These are phyloP conservation scores for Metarhizium sp. DNA, from an alignment of 2,329 filamentous ascomycete genomes.

Conservation along the genomic window DNA sequence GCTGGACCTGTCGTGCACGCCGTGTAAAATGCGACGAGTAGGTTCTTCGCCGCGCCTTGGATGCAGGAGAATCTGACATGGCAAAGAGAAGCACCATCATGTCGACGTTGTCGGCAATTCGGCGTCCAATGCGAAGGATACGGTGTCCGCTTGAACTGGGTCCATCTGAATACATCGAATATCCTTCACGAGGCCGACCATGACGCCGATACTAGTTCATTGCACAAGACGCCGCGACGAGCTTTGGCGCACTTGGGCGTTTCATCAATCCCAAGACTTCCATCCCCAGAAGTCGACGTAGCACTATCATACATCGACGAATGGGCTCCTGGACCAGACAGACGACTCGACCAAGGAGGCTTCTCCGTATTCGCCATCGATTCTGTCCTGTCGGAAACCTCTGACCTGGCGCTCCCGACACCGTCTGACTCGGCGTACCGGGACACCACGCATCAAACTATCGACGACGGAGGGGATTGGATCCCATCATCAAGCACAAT, in stretches of 20 bases:
- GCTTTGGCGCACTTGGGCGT: not conserved
- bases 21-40: conserved; percentile 13
- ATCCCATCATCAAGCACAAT: not conserved
- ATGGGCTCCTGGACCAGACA: not conserved
- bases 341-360: not conserved
- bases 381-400: not conserved
- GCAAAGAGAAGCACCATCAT: conserved; percentile 4
- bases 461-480: not conserved
- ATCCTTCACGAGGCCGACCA: not conserved
- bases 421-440: not conserved
- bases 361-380: not conserved
- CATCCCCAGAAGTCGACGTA: conserved; percentile 4
- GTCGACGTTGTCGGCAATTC: conserved; percentile 7
- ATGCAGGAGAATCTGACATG: not conserved
- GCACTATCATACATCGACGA: conserved; percentile 8
- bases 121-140: conserved; percentile 13
- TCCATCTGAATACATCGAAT: conserved; percentile 3
- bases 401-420: not conserved
- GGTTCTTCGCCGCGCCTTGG: not conserved
- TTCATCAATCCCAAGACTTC: not conserved
- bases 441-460: not conserved
- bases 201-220: not conserved
- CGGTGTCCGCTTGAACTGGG: conserved; percentile 11
- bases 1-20: conserved; percentile 11
- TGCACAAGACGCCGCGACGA: not conserved